phyloP scores from a whole-genome alignment of 2,329 filamentous ascomycete species.

The Hypoxylon sp. region DNA sequence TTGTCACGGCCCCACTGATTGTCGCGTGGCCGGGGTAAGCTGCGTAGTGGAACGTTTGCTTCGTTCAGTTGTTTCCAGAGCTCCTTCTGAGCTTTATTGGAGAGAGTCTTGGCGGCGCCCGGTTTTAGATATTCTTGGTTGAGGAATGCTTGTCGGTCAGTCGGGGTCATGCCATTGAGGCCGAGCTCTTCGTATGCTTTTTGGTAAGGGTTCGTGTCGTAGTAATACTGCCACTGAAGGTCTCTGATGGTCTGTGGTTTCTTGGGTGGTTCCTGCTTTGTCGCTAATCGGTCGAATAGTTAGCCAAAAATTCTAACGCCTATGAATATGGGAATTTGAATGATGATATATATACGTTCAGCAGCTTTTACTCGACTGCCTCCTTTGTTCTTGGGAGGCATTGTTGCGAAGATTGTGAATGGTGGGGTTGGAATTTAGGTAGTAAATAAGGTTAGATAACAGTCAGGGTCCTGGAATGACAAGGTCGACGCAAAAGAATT shows the following conservation, averaged over 20 bases:
- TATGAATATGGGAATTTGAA: constrained; percentile 17
- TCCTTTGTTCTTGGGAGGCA: constrained; percentile 55
- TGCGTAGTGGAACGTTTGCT: constrained; percentile 65
- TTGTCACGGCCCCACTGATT: constrained; percentile 66
- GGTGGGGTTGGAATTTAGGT: constrained; percentile 38
- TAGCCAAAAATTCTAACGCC: constrained; percentile 20
- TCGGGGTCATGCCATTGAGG: constrained; percentile 61
- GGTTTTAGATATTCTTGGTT: constrained; percentile 63
- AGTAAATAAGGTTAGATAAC: constrained; percentile 26
- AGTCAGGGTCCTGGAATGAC: constrained; percentile 20
- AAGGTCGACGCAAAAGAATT: constrained; percentile 17
- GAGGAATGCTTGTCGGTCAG: constrained; percentile 66
- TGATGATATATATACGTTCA: constrained; percentile 48
- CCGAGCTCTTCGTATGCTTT: constrained; percentile 62
- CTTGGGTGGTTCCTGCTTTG: constrained; percentile 52
- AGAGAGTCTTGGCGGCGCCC: constrained; percentile 54
- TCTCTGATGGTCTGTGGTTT: constrained; percentile 64
- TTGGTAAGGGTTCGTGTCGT: constrained; percentile 66
- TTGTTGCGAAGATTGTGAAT: constrained; percentile 40
- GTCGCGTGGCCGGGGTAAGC: constrained; percentile 53
- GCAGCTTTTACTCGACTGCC: constrained; percentile 49
- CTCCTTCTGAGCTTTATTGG: constrained; percentile 68
- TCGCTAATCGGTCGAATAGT: constrained; percentile 27
- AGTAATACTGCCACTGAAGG: constrained; percentile 63
- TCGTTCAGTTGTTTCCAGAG: constrained; percentile 71